phyloP scores from a whole-genome alignment of 805 yeast species.

The Candida tallmaniae region DNA sequence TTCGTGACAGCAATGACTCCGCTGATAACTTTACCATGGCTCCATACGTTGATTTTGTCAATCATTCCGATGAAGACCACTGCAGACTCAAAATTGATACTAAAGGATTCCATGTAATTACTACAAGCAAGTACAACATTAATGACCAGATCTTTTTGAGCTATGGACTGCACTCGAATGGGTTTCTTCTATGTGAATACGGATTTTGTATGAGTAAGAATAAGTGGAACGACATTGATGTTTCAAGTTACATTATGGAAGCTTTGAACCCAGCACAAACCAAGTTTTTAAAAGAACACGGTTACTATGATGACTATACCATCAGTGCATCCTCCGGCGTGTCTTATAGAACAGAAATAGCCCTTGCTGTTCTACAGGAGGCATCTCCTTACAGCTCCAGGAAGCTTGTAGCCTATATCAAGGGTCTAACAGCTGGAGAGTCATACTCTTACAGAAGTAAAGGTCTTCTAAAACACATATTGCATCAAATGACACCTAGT shows the following conservation, averaged over 20 bases:
- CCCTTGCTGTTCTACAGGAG: conserved; percentile 55
- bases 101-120: conserved; percentile 50
- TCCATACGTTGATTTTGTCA: conserved; percentile 84
- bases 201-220: conserved; percentile 67
- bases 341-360: conserved; percentile 75
- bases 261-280: conserved; percentile 34
- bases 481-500: background rate
- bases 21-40: conserved; percentile 83
- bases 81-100: conserved; percentile 45
- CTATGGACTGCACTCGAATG: conserved; percentile 89
- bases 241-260: conserved; percentile 41
- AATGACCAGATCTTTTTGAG: conserved; percentile 63
- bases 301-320: conserved; percentile 75
- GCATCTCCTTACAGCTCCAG: conserved; percentile 22
- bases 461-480: background rate
- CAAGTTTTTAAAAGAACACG: conserved; percentile 44
- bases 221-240: conserved; percentile 67
- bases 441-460: conserved; percentile 1
- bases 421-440: conserved; percentile 47
- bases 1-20: conserved; percentile 48
- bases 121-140: conserved; percentile 21
- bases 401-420: conserved; percentile 33
- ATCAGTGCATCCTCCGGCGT: conserved; percentile 44
- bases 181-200: conserved; percentile 76
- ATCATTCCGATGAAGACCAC: conserved; percentile 58